Evolutionary conservation across 345 rosid species (phyloP), one percentile per base, ranked within the genome.

Genomic region (Euphorbia peplus): DNA sequence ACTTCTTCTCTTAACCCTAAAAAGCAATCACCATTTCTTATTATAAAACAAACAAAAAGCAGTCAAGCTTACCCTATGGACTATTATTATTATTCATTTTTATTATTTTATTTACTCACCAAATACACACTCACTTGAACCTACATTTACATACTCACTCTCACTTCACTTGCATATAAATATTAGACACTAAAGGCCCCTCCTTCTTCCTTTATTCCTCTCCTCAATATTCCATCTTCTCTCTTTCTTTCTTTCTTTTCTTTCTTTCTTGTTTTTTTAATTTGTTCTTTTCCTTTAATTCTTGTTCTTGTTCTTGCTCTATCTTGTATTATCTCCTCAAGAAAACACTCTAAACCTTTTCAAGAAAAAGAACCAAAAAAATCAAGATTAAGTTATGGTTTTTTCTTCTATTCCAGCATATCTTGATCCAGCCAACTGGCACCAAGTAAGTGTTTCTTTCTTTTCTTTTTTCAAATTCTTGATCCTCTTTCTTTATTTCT

Each of bases 401-500:
- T 95, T 85, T 70, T 72, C 98, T 54, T 88, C 99, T 71, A 80
- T 91, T 68, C 93, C 96, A 80, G 83, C 95, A 83, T 91, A 95
- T 84, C 95, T 90, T 84, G 99, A 91, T 90, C 97, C 93, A 64
- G 75, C 90, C 85, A 91, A 91, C 90, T 95, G 97, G 97, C 97
- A 88, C 66, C 96, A 87, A 77, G 97, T 90, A 83, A 71, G 89
- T 66, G 0, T 69, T 80, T 74, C 70, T 41, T 60, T 46, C 24
- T 56, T 26, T 53, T n/a, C 53, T 7, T 1, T 48, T 1, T 48
- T 32, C 44, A 51, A 19, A n/a, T 21, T 68, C 44, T 63, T n/a
- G n/a, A n/a, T n/a, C n/a, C n/a, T n/a, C n/a, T n/a, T n/a, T n/a
- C n/a, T n/a, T n/a, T n/a, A n/a, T n/a, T n/a, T n/a, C n/a, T n/a